Evolutionary conservation across 2,329 filamentous ascomycete species (phyloP), one percentile per base, ranked within the genome.

Genomic region (Cercospora nicotianae): DNA sequence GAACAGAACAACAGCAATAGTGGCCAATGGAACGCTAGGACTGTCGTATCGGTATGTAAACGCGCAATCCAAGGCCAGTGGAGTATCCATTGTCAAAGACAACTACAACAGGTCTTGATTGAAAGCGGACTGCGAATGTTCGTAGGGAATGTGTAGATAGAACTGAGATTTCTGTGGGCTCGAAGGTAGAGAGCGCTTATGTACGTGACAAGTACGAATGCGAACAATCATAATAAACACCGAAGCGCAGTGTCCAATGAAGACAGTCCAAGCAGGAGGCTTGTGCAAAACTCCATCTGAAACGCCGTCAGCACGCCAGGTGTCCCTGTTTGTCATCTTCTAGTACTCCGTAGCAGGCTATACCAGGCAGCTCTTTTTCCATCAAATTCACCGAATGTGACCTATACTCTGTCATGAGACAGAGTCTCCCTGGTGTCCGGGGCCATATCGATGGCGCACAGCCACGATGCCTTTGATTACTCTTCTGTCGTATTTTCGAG

Each of bases 1-100:
- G 45, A 66, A 69, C 12, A 69, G 55, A 3, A 42, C 64, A 28
- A 69, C 59, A 28, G 31, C 67, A 4, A 69, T 45, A 5, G 59
- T 26, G 13, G 67, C 67, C 12, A 66, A 60, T 8, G 39, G n/a
- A 20, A 64, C 3, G 23, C 64, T 69, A 3, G 67, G 67, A 5
- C 57, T 31, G 53, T 69, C 66, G 9, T 45, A 45, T 45, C 16
- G 16, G 39, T 45, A 45, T 3, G 16, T 45, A 45, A 16, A 45
- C 16, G 18, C 39, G 39, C 16, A 45, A 8, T 45, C 16, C 9
- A 45, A 18, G 7, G 39, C 39, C 8, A 45, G 5, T 18, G 16
- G n/a, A n/a, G n/a, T n/a, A n/a, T n/a, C n/a, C n/a, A n/a, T n/a
- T n/a, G n/a, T n/a, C n/a, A n/a, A n/a, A n/a, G n/a, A n/a, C n/a